phyloP scores from a whole-genome alignment of 805 yeast species.

The Cyberlindnera euphorbiiphila region DNA sequence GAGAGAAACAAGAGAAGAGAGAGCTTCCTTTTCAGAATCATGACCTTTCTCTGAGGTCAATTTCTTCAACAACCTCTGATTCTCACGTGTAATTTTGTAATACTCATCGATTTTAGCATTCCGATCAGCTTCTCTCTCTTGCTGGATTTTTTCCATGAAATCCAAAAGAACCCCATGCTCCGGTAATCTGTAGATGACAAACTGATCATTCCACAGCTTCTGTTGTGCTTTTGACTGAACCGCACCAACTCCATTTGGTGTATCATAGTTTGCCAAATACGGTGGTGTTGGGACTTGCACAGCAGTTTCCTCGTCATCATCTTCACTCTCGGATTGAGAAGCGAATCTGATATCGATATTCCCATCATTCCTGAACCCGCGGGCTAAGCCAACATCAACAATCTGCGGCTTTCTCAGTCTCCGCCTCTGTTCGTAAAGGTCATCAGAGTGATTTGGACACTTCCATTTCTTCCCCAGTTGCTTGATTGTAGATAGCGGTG shows the following conservation, averaged over 20 bases:
- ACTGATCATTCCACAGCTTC: slow-evolving; percentile 31
- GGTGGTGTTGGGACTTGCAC: slow-evolving; percentile 34
- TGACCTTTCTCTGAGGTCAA: slow-evolving; percentile 26
- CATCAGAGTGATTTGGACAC: slow-evolving; percentile 76
- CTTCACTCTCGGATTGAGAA: slow-evolving; percentile 30
- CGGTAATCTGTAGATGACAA: slow-evolving; percentile 59
- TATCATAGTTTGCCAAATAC: slow-evolving; percentile 32
- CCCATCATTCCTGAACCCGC: slow-evolving; percentile 52
- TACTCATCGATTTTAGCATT: slow-evolving; percentile 32
- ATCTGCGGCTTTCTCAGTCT: slow-evolving; percentile 48
- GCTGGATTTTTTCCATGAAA: slow-evolving; percentile 53
- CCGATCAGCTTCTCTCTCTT: slow-evolving; percentile 29
- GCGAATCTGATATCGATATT: slow-evolving; percentile 53
- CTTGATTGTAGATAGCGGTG: slow-evolving; percentile 70
- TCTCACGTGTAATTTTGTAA: slow-evolving; percentile 31
- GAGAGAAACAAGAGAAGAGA: slow-evolving; percentile 30
- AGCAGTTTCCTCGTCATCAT: slow-evolving; percentile 24
- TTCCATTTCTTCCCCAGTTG: slow-evolving; percentile 80
- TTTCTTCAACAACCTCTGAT: slow-evolving; percentile 34
- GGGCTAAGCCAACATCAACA: slow-evolving; percentile 50
- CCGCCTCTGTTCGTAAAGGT: slow-evolving; percentile 35
- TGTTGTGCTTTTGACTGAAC: slow-evolving; percentile 23
- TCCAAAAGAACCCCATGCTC: slow-evolving; percentile 67
- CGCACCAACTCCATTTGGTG: slow-evolving; percentile 35
- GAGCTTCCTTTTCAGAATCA: slow-evolving; percentile 32